Evolutionary conservation across 352 stramenopile genomes (phyloP).

Genomic region (Phytophthora sojae): DNA sequence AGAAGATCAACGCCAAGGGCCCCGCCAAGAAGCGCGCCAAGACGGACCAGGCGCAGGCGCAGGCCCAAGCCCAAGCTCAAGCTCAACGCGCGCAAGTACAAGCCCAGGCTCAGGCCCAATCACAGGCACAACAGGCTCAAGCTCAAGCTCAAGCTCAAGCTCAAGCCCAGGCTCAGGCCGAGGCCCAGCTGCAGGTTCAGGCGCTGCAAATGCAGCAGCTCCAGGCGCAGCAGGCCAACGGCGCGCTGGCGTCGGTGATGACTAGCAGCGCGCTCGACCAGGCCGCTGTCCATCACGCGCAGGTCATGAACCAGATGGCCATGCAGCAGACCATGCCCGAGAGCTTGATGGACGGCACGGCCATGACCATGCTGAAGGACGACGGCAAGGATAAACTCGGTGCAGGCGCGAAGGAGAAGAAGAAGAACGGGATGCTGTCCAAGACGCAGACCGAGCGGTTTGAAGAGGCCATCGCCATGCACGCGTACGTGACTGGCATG

Average conservation of each 20-base stretch:
- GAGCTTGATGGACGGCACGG: conserved; percentile 66
- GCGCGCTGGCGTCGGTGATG: conserved; percentile 23
- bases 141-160: not conserved
- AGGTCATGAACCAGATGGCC: conserved; percentile 78
- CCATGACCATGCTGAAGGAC: conserved; percentile 65
- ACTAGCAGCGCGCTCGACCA: conserved; percentile 51
- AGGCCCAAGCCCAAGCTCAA: conserved; percentile 5
- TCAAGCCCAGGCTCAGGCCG: conserved; percentile 6
- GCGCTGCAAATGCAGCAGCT: conserved; percentile 16
- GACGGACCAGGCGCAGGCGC: conserved; percentile 28
- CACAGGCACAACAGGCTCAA: conserved; percentile 1
- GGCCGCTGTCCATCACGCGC: conserved; percentile 64
- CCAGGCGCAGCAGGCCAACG: conserved; percentile 24
- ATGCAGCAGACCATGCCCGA: conserved; percentile 81
- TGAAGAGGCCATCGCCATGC: conserved; percentile 84
- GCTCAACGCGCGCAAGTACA: conserved; percentile 4
- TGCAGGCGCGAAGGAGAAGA: conserved; percentile 46
- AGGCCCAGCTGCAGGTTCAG: conserved; percentile 24
- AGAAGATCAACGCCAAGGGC: conserved; percentile 79
- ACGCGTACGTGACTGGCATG: conserved; percentile 84
- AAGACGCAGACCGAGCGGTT: conserved; percentile 77
- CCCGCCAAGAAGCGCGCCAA: conserved; percentile 75
- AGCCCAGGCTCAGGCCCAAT: conserved; percentile 13
- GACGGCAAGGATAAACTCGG: conserved; percentile 30
- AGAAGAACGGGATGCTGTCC: conserved; percentile 58